Evolutionary conservation across 148 eudicot genomes (phyloP).

Genomic region (Rhododendron williamsianum): DNA sequence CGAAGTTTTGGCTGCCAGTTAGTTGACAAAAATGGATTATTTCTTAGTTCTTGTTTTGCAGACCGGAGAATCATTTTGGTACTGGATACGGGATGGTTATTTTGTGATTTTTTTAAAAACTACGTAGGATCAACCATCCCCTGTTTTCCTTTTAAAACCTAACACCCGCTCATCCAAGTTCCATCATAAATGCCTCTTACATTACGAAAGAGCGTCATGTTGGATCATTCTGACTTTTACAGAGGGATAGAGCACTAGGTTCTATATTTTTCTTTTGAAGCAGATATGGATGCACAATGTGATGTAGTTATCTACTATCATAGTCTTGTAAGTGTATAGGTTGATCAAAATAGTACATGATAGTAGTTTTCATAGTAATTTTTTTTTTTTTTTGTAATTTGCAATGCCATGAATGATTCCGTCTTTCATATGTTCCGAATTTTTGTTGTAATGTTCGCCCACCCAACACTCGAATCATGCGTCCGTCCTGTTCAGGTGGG

Average conservation of each 20-base stretch:
- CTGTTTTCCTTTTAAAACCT: not conserved
- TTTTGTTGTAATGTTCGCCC: not conserved
- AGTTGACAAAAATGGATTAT: not conserved
- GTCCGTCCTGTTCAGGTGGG: constrained; percentile 24
- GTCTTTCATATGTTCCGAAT: not conserved
- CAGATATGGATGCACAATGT: too few species aligned
- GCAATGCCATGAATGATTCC: not conserved
- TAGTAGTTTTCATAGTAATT: not conserved
- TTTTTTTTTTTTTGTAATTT: not conserved
- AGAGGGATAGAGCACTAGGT: not conserved
- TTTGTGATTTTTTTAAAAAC: not conserved
- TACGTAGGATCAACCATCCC: not conserved
- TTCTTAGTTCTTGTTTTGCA: not conserved
- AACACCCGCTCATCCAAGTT: not conserved
- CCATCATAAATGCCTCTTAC: not conserved
- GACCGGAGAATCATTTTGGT: not conserved
- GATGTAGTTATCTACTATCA: too few species aligned
- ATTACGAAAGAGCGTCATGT: not conserved
- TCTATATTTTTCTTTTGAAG: too few species aligned
- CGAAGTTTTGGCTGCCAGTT: not conserved
- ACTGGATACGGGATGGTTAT: not conserved
- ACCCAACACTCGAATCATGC: not conserved
- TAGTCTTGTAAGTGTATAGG: not conserved
- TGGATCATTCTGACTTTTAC: not conserved
- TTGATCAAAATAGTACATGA: not conserved